Percentiles rank a stretch among this genome's conserved stretches.
Evolutionary conservation across 2,329 filamentous ascomycete species (phyloP).

Genomic region (Trichoderma brevicompactum): DNA sequence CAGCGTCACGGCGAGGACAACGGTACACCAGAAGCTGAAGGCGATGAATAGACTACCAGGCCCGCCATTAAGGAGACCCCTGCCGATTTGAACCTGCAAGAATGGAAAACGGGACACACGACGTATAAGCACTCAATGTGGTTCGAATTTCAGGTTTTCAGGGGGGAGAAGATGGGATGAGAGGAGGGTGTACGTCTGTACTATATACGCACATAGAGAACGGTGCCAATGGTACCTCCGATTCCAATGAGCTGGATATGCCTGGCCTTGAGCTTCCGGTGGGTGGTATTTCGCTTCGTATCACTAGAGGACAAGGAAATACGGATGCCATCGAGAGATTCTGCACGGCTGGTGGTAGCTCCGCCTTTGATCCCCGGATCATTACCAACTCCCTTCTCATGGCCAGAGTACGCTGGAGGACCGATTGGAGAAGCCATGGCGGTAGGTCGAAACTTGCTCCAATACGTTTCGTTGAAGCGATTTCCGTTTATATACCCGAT

Average conservation of each 20-base stretch:
- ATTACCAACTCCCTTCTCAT: slow-evolving; percentile 30
- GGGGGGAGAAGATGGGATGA: not conserved
- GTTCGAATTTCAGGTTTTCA: not conserved
- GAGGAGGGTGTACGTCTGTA: not conserved
- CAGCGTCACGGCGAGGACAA: slow-evolving; percentile 64
- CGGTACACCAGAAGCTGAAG: slow-evolving; percentile 64
- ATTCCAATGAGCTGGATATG: slow-evolving; percentile 66
- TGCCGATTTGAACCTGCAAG: slow-evolving; percentile 57
- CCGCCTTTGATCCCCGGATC: slow-evolving; percentile 9
- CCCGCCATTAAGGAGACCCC: slow-evolving; percentile 61
- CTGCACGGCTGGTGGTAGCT: not conserved
- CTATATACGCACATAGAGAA: slow-evolving; percentile 53
- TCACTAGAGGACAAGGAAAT: slow-evolving; percentile 32
- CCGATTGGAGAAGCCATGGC: slow-evolving; percentile 7
- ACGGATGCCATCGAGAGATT: slow-evolving; percentile 25
- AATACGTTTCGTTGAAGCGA: too few relatives aligned
- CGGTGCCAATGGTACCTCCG: slow-evolving; percentile 67
- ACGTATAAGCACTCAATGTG: slow-evolving; percentile 30
- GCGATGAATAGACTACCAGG: slow-evolving; percentile 63
- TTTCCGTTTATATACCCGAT: too few relatives aligned
- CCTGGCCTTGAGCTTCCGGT: slow-evolving; percentile 58
- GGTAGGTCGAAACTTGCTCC: too few relatives aligned
- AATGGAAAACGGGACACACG: slow-evolving; percentile 2
- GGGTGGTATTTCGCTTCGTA: slow-evolving; percentile 48
- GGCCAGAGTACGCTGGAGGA: slow-evolving; percentile 35